These are phyloP conservation scores for Penicillium concentricum DNA, from an alignment of 2,329 filamentous ascomycete genomes.

Conservation along the genomic window DNA sequence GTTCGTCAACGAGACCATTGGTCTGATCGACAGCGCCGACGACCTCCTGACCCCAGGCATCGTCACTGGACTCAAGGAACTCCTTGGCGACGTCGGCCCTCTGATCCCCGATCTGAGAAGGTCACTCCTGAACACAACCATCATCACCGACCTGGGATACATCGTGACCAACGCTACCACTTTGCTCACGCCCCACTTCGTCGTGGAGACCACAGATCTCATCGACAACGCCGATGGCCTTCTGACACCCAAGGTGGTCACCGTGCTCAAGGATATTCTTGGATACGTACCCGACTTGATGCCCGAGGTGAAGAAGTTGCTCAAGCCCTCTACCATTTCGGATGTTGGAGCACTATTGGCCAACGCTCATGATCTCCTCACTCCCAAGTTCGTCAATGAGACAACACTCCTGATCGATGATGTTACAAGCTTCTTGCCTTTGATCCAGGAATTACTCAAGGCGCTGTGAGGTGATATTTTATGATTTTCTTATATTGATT, in stretches of 20 bases:
- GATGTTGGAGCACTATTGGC: constrained; percentile 25
- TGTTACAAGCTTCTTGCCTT: constrained; percentile 19
- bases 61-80: constrained; percentile 20
- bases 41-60: constrained; percentile 21
- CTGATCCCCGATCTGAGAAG: constrained; percentile 20
- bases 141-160: constrained; percentile 29
- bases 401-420: constrained; percentile 20
- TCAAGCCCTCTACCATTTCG: constrained; percentile 25
- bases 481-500: constrained; percentile 11
- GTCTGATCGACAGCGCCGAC: constrained; percentile 18
- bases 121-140: constrained; percentile 26
- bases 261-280: constrained; percentile 27
- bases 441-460: constrained; percentile 21
- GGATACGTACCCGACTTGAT: constrained; percentile 26
- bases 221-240: constrained; percentile 30
- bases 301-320: constrained; percentile 29
- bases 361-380: constrained; percentile 29
- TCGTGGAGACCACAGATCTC: constrained; percentile 29
- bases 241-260: constrained; percentile 29
- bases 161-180: constrained; percentile 33
- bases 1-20: constrained; percentile 23
- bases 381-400: constrained; percentile 29
- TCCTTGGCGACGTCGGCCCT: constrained; percentile 21
- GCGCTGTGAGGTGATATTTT: constrained; percentile 13
- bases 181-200: constrained; percentile 32